Conservation (phyloP, 2,329 filamentous ascomycete genomes). For the Alternaria panax region DNA sequence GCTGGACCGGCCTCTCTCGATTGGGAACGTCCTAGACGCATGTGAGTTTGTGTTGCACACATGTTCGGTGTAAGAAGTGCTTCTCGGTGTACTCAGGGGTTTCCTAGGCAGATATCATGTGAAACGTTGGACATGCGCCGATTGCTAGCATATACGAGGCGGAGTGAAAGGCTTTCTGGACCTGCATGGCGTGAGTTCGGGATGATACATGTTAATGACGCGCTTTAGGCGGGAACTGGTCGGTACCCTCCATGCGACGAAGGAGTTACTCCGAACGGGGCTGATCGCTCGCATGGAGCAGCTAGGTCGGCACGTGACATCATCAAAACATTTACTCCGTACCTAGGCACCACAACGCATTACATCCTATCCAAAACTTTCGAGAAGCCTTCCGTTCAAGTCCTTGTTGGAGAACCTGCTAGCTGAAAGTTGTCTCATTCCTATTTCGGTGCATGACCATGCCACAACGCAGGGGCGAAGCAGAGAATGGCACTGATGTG, state of each 20-base stretch:
- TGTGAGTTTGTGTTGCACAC: background rate
- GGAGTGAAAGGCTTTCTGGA: background rate
- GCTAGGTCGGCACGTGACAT: background rate
- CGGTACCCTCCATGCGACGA: background rate
- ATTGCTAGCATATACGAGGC: background rate
- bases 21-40: background rate
- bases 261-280: background rate
- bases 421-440: background rate
- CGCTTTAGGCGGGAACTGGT: background rate
- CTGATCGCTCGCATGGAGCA: background rate
- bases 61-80: slow-evolving; percentile 1
- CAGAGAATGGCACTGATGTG: background rate
- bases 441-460: background rate
- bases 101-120: background rate
- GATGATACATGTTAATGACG: background rate
- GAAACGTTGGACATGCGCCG: background rate
- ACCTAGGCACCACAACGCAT: background rate
- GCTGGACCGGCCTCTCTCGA: background rate
- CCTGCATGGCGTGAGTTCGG: background rate
- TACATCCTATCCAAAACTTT: background rate
- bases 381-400: background rate
- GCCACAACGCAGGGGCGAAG: background rate
- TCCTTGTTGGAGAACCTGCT: background rate
- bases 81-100: background rate
- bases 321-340: background rate